phyloP scores from a whole-genome alignment of 495 filamentous ascomycete species.

The Neohortaea acidophila region DNA sequence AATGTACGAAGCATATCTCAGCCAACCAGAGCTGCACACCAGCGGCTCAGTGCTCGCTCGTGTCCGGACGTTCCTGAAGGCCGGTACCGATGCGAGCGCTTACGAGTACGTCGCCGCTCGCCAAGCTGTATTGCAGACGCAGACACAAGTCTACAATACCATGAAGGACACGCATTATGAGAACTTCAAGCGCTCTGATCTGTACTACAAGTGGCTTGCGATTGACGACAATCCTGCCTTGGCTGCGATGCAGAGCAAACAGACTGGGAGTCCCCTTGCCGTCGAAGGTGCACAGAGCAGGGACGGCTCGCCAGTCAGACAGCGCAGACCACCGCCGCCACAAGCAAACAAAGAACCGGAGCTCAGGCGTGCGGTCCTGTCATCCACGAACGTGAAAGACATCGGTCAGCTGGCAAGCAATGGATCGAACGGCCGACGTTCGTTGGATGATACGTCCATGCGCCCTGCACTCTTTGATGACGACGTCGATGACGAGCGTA shows the following conservation, averaged over 20 bases:
- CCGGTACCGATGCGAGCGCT: slow-evolving; percentile 56
- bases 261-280: slow-evolving; percentile 19
- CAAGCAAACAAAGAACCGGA: slow-evolving; percentile 25
- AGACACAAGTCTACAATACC: slow-evolving; percentile 66
- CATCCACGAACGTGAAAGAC: slow-evolving; percentile 39
- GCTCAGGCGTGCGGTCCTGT: slow-evolving; percentile 43
- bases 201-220: slow-evolving; percentile 90
- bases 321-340: slow-evolving; percentile 2
- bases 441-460: slow-evolving; percentile 39
- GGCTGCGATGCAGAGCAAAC: slow-evolving; percentile 11
- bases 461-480: slow-evolving; percentile 49
- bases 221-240: slow-evolving; percentile 58
- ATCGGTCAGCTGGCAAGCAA: slow-evolving; percentile 25
- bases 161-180: slow-evolving; percentile 67
- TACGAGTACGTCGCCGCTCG: slow-evolving; percentile 73
- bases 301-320: slow-evolving; percentile 14
- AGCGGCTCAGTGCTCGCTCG: slow-evolving; percentile 47
- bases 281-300: slow-evolving; percentile 3
- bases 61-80: slow-evolving; percentile 64
- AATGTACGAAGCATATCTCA: slow-evolving; percentile 80
- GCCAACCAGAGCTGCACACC: slow-evolving; percentile 64
- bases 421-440: slow-evolving; percentile 33
- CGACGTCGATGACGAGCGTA: slow-evolving; percentile 47
- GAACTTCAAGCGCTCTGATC: slow-evolving; percentile 76
- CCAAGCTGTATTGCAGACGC: slow-evolving; percentile 63